Conservation (phyloP, 2,329 filamentous ascomycete species). For the Xenoacremonium recifei region DNA sequence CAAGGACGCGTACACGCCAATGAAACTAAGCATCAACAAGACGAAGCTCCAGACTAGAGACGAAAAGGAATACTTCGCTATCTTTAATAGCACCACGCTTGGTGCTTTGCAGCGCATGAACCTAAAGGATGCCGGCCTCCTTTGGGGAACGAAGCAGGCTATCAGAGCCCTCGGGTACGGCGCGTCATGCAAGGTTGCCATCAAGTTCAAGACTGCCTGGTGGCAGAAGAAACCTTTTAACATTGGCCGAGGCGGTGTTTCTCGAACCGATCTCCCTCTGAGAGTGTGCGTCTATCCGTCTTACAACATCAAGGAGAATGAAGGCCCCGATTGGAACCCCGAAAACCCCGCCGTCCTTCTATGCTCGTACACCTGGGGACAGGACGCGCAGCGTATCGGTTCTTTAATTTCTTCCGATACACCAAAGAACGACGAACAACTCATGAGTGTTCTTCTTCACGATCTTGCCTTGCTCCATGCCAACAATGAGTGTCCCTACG, state of each 20-base stretch:
- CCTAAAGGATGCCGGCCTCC: constrained; percentile 21
- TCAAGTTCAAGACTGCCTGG: constrained; percentile 34
- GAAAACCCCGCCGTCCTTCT: constrained; percentile 15
- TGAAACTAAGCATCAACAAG: constrained; percentile 1
- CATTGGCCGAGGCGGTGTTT: constrained; percentile 9
- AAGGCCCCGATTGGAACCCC: constrained; percentile 6
- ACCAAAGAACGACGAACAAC: constrained; percentile 11
- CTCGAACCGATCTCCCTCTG: constrained; percentile 28
- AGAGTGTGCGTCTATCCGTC: constrained; percentile 33
- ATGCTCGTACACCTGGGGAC: constrained; percentile 18
- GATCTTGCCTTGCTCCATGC: constrained; percentile 15
- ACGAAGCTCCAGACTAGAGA: neutral
- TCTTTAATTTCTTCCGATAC: constrained; percentile 11
- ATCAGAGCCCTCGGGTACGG: constrained; percentile 31
- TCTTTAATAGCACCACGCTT: constrained; percentile 19
- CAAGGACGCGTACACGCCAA: constrained; percentile 3
- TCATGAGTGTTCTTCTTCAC: constrained; percentile 9
- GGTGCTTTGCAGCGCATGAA: constrained; percentile 17
- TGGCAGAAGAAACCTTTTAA: constrained; percentile 12
- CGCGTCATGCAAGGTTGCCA: constrained; percentile 27
- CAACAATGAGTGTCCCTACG: constrained; percentile 3
- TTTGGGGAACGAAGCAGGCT: constrained; percentile 27
- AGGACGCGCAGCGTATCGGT: constrained; percentile 17
- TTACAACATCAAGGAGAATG: constrained; percentile 17
- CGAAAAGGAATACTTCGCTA: constrained; percentile 16